Conservation (phyloP, 352 stramenopile species). For the Globisporangium viniferum region DNA sequence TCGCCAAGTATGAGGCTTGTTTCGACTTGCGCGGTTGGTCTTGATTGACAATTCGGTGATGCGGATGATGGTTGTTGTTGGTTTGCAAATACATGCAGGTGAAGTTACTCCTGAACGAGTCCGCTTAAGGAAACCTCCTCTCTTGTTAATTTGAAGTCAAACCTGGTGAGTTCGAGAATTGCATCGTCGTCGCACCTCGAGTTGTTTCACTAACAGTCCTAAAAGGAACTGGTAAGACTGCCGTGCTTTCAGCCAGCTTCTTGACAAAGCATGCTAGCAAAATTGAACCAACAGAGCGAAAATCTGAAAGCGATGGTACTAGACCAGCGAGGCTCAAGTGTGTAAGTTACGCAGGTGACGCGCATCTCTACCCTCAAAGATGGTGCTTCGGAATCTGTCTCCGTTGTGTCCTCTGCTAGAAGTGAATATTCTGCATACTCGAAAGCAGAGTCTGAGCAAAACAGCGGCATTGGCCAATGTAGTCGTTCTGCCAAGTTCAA, state of each 20-base stretch:
- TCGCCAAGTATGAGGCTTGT: too few species aligned
- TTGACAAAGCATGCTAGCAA: slow-evolving; percentile 15
- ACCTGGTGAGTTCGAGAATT: too few species aligned
- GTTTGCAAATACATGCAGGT: too few species aligned
- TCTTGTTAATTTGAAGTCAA: too few species aligned
- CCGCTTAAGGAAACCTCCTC: too few species aligned
- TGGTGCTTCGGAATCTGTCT: neutral
- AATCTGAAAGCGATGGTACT: slow-evolving; percentile 21
- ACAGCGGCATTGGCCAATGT: neutral
- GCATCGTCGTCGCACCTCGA: too few species aligned
- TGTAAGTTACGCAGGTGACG: slow-evolving; percentile 4
- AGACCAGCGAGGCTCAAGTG: neutral
- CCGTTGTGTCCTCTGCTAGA: neutral
- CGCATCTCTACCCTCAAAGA: neutral
- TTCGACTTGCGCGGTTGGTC: too few species aligned
- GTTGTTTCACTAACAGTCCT: too few species aligned
- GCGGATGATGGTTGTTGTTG: too few species aligned
- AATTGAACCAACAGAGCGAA: slow-evolving; percentile 27
- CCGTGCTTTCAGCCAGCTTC: neutral
- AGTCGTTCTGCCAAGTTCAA: neutral
- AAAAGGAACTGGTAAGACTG: too few species aligned
- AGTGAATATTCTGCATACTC: neutral
- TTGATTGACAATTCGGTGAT: too few species aligned
- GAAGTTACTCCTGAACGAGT: too few species aligned
- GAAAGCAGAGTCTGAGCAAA: slow-evolving; percentile 7